A percentile compares a stretch with the other conserved stretches of the same genome.
Evolutionary conservation across 805 yeast genomes (phyloP).

Genomic region (Metschnikowia gelsemii): DNA sequence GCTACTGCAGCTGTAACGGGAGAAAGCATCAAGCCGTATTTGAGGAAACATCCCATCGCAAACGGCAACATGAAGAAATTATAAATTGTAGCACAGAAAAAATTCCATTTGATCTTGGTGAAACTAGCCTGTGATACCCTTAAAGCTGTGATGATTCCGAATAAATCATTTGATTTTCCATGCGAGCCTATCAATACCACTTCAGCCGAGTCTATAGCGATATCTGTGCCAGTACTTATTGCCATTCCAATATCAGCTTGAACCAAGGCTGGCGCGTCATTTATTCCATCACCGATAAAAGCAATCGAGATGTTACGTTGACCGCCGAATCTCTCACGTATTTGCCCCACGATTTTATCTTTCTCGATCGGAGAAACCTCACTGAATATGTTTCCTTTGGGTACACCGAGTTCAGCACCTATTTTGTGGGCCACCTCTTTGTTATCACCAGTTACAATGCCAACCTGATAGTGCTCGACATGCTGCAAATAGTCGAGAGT

Average conservation of each 20-base stretch:
- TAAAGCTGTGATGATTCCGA: slow-evolving; percentile 58
- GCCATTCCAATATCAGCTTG: slow-evolving; percentile 89
- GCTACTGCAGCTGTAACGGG: slow-evolving; percentile 90
- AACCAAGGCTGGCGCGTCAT: slow-evolving; percentile 95
- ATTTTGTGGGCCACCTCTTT: slow-evolving; percentile 57
- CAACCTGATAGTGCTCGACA: slow-evolving; percentile 57
- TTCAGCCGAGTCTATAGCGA: slow-evolving; percentile 96
- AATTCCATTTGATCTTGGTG: slow-evolving; percentile 71
- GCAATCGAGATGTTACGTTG: slow-evolving; percentile 50
- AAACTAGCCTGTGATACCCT: slow-evolving; percentile 73
- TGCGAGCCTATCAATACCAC: slow-evolving; percentile 62
- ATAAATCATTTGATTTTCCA: slow-evolving; percentile 32
- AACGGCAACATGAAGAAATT: slow-evolving; percentile 85
- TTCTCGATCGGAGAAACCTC: slow-evolving; percentile 65
- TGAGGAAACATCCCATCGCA: slow-evolving; percentile 88
- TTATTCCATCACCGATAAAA: slow-evolving; percentile 96
- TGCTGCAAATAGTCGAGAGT: slow-evolving; percentile 56
- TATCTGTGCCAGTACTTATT: slow-evolving; percentile 88
- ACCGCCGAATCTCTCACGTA: slow-evolving; percentile 48
- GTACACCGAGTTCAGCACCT: slow-evolving; percentile 68
- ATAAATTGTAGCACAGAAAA: slow-evolving; percentile 83
- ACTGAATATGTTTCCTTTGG: slow-evolving; percentile 62
- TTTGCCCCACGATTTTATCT: slow-evolving; percentile 57
- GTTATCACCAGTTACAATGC: slow-evolving; percentile 90
- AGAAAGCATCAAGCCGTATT: slow-evolving; percentile 71